Evolutionary conservation across 257 asterid genomes (phyloP), one percentile per base, ranked within the genome.

Genomic region (Nicotiana benthamiana): DNA sequence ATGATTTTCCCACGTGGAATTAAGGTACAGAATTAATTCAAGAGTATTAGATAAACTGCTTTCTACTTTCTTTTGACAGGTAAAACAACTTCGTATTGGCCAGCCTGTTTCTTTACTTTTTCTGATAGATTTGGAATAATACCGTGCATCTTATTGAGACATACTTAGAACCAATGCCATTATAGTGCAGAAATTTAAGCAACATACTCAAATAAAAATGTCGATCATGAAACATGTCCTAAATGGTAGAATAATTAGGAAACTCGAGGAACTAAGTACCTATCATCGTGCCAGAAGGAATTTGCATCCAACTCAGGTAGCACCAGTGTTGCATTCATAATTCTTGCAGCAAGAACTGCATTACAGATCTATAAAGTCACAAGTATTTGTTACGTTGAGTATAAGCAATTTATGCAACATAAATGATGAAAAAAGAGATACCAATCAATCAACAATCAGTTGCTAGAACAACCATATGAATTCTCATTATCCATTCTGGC

Each of bases 301-400:
- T 95, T 93, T 3, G 97, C 98, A 36, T 95, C 99, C 89, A 95
- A 86, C 87, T 95, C 99, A 79, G 99, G 99, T 80, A 95, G 93
- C 86, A 93, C 98, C 62, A 95, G 91, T 64, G 97, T 95, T 48
- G 98, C 99, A 88, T 95, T 93, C 98, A 95, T 91, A 84, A 95
- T 93, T 84, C 97, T 87, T 63, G 98, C 99, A 90, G 99, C 98
- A 80, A 95, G 94, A 83, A 95, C 99, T 77, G 98, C 98, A 86
- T 95, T 95, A 82, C 97, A 92, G 80, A 95, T 95, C 98, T 95
- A 87, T 78, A 82, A 83, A 62, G 82, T 20, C 81, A 89, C 77
- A 87, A 76, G 85, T 64, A 70, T 60, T 85, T 53, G 85, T 89
- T 78, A 86, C 77, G 82, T 77, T 74, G 43, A 80, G 74, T 82